Evolutionary conservation across 192 early-diverging fungal species (phyloP).

Genomic region (Coemansia sp.): DNA sequence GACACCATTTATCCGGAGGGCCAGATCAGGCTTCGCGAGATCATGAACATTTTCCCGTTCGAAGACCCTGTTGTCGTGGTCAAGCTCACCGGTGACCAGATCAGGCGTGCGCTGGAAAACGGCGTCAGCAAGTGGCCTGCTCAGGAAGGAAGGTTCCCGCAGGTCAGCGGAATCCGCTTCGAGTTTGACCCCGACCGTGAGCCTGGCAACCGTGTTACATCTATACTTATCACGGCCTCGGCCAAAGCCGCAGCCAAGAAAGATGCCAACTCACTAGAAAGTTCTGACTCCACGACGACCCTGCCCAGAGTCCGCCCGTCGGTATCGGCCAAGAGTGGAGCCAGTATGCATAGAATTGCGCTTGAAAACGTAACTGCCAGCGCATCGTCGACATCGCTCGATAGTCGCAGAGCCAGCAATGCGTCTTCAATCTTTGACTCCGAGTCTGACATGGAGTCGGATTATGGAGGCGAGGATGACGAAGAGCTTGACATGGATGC

Average conservation of each 20-base stretch:
- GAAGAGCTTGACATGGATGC: slow-evolving; percentile 54
- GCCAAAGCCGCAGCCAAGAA: slow-evolving; percentile 29
- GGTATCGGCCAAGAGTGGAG: slow-evolving; percentile 5
- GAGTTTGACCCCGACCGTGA: slow-evolving; percentile 57
- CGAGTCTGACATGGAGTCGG: slow-evolving; percentile 29
- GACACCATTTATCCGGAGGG: slow-evolving; percentile 60
- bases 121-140: slow-evolving; percentile 65
- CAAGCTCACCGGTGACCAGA: slow-evolving; percentile 59
- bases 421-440: slow-evolving; percentile 19
- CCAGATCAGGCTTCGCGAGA: slow-evolving; percentile 59
- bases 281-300: not conserved
- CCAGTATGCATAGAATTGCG: slow-evolving; percentile 22
- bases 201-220: slow-evolving; percentile 56
- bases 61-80: slow-evolving; percentile 69
- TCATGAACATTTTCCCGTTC: slow-evolving; percentile 69
- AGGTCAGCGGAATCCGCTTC: slow-evolving; percentile 63
- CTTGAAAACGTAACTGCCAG: slow-evolving; percentile 20
- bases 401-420: slow-evolving; percentile 7
- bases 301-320: not conserved
- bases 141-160: slow-evolving; percentile 70
- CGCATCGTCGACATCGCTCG: not conserved
- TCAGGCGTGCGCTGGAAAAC: slow-evolving; percentile 65
- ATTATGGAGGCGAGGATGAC: slow-evolving; percentile 40
- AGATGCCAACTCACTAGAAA: not conserved
- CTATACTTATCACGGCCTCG: slow-evolving; percentile 42